Evolutionary conservation across 768 basidiomycete genomes (phyloP), one percentile per base, ranked within the genome.

Genomic region (Tylopilus rubrobrunneus): DNA sequence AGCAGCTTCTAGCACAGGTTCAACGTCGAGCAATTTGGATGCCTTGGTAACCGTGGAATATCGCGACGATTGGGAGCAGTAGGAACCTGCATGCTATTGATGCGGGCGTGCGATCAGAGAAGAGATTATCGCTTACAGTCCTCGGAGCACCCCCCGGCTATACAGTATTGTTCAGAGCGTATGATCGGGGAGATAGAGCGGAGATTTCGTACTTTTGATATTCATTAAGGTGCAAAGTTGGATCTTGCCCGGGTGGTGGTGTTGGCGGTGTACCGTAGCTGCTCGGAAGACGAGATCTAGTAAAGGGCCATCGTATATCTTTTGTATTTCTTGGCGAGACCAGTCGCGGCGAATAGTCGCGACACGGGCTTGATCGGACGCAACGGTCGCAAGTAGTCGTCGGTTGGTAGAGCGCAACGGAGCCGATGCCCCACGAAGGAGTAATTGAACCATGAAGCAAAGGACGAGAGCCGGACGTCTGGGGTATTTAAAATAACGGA

Each of bases 151-250:
- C 96, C 96, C 33, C 96, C 96, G 60, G 91, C 94, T 95, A 64
- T 28, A 36, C 45, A 49, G 19, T 28, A 56, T 47, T 50, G 45
- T 56, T 62, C 14, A 56, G 54, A 41, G 44, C 5, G 27, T 29
- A 45, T 7, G 37, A 34, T 33, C 12, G 47, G 45, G 65, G 57
- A 62, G 61, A 67, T 67, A 69, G 49, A 62, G 61, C 53, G 62
- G 51, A 45, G 42, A 45, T 55, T n/a, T 34, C 87, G 60, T 71
- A 91, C 93, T 93, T 74, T 98, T 98, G 72, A 98, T 98, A 69
- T 98, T 98, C 89, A 98, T 93, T 29, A 98, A 79, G 5, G 96
- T 98, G 63, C 95, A 98, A 31, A 98, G 80, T 73, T 98, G 96
- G 29, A 98, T 84, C 76, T 97, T 92, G 62, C 73, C 79, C 31